Base-by-base conservation (phyloP, 495 filamentous ascomycete species). In the Podospora sp. region DNA sequence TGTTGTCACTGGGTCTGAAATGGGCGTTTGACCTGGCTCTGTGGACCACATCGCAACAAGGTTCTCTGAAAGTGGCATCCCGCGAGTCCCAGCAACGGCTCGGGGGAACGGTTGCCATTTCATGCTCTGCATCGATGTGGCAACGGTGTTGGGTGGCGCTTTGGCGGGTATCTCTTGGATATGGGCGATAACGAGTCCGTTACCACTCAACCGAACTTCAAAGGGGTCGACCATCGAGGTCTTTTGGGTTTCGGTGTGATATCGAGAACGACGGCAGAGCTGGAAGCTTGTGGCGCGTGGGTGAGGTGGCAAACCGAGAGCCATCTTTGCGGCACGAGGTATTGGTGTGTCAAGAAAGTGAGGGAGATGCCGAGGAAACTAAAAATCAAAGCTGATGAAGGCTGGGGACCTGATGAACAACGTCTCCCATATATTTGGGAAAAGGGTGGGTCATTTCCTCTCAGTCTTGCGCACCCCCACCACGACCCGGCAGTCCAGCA, bases 111-210 rank as follows among this genome's bases (percentile, higher is more conserved):
- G 33, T 12, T 58, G 50, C 53, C 64, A 62, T 14, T 16, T 35
- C 12, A 40, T 40, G 60, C 18, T 35, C 9, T 25, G 35, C 0
- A 22, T 62, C 4, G 60, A 62, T 6, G 60, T 49, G 22, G 14
- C 35, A 16, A 40, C 20, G 21, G 9, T n/a, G 40, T 14, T 50
- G 35, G 22, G 60, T 26, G 21, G 11, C 46, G 36, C 22, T 26
- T 52, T 27, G 18, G 58, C 24, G 16, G 46, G 21, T 18, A 61
- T 36, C 21, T 63, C 57, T 18, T 18, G 58, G 25, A 66, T 9
- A 21, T 63, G 25, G 14, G 46, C 65, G 8, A 66, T 25, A 25
- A 26, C 25, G 58, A 61, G 21, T 33, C 60, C 36, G 24, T 46
- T 33, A 6, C 9, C 11, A 46, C 16, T 46, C 40, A 11, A 11